Conservation (phyloP, 2,329 filamentous ascomycete species). For the Epichloe coenophiala region DNA sequence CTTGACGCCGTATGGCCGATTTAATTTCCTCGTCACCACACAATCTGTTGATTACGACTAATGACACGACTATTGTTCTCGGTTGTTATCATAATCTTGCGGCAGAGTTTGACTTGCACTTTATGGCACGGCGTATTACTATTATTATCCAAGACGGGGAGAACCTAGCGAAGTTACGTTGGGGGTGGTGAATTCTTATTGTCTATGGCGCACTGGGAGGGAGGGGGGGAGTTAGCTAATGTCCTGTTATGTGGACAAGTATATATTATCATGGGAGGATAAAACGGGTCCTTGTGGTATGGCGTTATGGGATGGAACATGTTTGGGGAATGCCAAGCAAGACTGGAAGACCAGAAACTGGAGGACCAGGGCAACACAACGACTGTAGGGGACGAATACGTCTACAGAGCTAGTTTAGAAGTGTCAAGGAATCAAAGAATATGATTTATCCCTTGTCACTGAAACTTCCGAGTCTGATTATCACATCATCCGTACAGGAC, state of each 20-base stretch:
- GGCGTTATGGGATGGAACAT: background rate
- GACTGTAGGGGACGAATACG: background rate
- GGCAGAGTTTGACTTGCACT: background rate
- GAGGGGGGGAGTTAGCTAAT: background rate
- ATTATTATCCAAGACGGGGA: background rate
- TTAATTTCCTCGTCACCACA: background rate
- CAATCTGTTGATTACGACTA: background rate
- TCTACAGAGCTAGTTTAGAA: background rate
- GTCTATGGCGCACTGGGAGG: background rate
- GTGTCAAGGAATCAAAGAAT: background rate
- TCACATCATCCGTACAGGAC: no score
- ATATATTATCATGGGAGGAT: background rate
- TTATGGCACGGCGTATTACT: background rate
- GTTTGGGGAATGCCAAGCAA: background rate
- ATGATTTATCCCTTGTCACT: background rate
- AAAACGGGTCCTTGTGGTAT: background rate
- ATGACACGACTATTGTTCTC: background rate
- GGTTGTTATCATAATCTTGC: background rate
- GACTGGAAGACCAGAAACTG: background rate
- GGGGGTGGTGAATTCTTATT: no score
- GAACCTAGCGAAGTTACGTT: background rate
- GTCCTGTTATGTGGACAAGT: background rate
- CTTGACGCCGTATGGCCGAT: background rate
- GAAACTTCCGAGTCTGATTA: no score
- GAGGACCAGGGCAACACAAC: background rate